Conservation (phyloP, 495 filamentous ascomycete species). For the Aspergillus saccharolyticus region DNA sequence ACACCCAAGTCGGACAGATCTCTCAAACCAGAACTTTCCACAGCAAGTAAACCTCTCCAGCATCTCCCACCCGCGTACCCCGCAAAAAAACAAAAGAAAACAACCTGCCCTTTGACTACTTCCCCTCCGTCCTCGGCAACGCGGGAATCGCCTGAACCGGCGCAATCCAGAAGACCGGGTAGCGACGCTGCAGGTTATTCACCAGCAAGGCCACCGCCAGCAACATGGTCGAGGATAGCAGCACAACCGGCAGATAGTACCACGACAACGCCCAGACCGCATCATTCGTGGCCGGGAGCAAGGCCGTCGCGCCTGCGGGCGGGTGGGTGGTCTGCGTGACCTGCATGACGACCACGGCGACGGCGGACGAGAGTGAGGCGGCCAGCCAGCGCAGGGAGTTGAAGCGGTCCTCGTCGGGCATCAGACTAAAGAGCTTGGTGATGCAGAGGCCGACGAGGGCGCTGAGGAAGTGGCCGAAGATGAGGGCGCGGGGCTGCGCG, state of each 20-base stretch:
- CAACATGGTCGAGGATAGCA: constrained; percentile 59
- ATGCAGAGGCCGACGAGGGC: constrained; percentile 58
- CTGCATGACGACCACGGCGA: constrained; percentile 64
- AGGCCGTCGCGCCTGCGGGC: constrained; percentile 76
- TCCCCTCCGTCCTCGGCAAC: background rate
- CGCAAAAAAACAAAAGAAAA: no score
- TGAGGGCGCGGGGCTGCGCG: constrained; percentile 65
- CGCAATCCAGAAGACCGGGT: constrained; percentile 55
- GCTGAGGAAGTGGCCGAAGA: constrained; percentile 64
- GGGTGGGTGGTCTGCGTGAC: constrained; percentile 73
- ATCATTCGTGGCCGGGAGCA: constrained; percentile 61
- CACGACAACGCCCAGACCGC: constrained; percentile 58
- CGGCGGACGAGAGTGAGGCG: constrained; percentile 52
- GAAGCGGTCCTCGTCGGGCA: constrained; percentile 28
- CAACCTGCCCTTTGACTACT: background rate
- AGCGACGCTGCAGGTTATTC: constrained; percentile 67
- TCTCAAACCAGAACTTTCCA: no score
- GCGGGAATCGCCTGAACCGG: background rate
- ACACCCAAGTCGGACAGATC: no score
- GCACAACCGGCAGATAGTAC: constrained; percentile 59
- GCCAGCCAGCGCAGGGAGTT: constrained; percentile 59
- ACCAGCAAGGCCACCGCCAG: constrained; percentile 56
- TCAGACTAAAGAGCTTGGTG: constrained; percentile 64
- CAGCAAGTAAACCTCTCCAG: background rate
- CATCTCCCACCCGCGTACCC: background rate